Evolutionary conservation across 768 basidiomycete genomes (phyloP).

Genomic region (Rossbeevera mucosa): DNA sequence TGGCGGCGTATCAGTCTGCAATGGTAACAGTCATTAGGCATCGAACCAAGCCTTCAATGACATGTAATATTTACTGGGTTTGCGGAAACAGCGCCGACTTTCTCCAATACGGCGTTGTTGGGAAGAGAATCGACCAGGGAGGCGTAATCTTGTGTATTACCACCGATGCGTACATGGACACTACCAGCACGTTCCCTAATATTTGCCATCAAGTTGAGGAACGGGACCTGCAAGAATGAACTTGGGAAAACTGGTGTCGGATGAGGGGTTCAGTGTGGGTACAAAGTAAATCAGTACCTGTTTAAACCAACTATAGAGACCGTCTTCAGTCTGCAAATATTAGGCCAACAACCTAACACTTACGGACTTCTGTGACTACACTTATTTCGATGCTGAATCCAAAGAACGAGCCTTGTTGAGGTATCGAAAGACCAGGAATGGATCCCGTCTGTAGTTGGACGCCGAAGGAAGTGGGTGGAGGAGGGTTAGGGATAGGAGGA

Average conservation of each 20-base stretch:
- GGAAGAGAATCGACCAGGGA: slow-evolving; percentile 45
- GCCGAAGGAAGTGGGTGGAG: slow-evolving; percentile 38
- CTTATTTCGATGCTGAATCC: slow-evolving; percentile 79
- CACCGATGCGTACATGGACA: slow-evolving; percentile 68
- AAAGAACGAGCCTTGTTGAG: slow-evolving; percentile 53
- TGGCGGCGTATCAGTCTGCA: slow-evolving; percentile 25
- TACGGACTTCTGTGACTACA: slow-evolving; percentile 46
- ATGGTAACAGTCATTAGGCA: not conserved
- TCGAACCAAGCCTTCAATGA: not conserved
- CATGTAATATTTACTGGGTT: slow-evolving; percentile 35
- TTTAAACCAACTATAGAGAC: slow-evolving; percentile 14
- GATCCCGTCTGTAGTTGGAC: slow-evolving; percentile 36
- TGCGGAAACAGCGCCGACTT: slow-evolving; percentile 32
- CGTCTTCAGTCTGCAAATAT: not conserved
- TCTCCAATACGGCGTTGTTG: slow-evolving; percentile 47
- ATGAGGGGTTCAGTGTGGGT: not conserved
- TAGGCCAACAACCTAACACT: not conserved
- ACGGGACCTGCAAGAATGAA: slow-evolving; percentile 51
- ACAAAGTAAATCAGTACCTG: slow-evolving; percentile 7
- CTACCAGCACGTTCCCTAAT: slow-evolving; percentile 59
- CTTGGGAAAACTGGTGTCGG: slow-evolving; percentile 24
- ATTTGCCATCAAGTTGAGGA: slow-evolving; percentile 77
- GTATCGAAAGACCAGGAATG: slow-evolving; percentile 36
- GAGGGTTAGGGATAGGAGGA: slow-evolving; percentile 45
- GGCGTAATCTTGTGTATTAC: slow-evolving; percentile 73